Evolutionary conservation across 2,329 filamentous ascomycete species (phyloP), one percentile per base, ranked within the genome.

Genomic region (Cercospora zeae-maydis): DNA sequence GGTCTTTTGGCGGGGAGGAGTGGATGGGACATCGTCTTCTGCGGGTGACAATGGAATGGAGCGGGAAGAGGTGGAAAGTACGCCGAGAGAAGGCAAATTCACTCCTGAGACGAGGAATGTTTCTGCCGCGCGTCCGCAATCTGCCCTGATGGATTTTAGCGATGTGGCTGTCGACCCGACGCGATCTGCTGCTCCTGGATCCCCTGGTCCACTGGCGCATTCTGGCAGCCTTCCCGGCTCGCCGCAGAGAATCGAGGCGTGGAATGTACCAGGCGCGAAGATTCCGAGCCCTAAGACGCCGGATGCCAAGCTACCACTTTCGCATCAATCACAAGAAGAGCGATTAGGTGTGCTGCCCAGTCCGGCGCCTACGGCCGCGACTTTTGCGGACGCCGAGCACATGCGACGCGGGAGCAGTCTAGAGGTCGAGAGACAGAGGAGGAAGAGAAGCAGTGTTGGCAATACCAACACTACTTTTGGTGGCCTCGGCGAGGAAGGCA

Each of bases 291-390:
- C 63, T 7, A 58, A 61, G 16, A 67, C 63, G 27, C 65, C 63
- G 21, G 52, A 55, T 39, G 31, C 27, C 30, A 53, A 53, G 31
- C 24, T 27, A 31, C 31, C 31, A 14, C 14, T 33, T 19, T 53
- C 54, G 60, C 62, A 59, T 34, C 21, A 19, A 34, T 57, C n/a
- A 52, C 13, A 34, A 19, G 16, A 55, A 30, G 58, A 58, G 36
- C 56, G 72, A 19, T 55, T 74, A 37, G 72, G 72, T 6, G 66
- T 74, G 2, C 47, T 74, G 59, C 72, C 72, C 33, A 70, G 67
- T 67, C 72, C 72, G n/a, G 67, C 66, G 13, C 67, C 63, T 37
- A 67, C 68, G 9, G 62, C 61, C 14, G 31, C 63, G 14, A 66
- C 66, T 2, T 65, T 68, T 45, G 55, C 54, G 10, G 65, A 66